phyloP scores from a whole-genome alignment of 177 flowering plant species.

The Vitis hybrid region DNA sequence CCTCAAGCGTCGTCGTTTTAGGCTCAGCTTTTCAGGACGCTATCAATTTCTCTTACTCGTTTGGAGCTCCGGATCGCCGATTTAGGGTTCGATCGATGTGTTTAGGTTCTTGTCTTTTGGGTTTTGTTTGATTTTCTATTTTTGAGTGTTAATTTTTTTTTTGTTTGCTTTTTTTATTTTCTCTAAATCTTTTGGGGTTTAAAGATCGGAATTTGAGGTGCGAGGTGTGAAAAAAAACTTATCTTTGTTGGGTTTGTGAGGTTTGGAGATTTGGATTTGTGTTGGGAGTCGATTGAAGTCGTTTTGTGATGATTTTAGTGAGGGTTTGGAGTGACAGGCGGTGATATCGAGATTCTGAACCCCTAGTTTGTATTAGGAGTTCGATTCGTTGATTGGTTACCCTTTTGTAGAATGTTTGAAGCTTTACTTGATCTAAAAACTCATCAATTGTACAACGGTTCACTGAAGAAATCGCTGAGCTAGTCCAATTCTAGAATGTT shows the following conservation, averaged over 20 bases:
- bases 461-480: constrained; percentile 18
- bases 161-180: not conserved
- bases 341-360: constrained; percentile 4
- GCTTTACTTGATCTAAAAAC: constrained; percentile 27
- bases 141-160: too few relatives aligned
- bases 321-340: not conserved
- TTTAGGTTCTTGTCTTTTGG: constrained; percentile 1
- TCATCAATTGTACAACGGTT: constrained; percentile 15
- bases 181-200: not conserved
- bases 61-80: constrained; percentile 16
- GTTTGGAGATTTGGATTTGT: constrained; percentile 12
- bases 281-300: constrained; percentile 10
- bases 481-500: constrained; percentile 36
- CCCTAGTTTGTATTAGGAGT: constrained; percentile 3
- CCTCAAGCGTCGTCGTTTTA: too few relatives aligned
- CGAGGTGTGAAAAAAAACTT: not conserved
- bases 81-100: constrained; percentile 24
- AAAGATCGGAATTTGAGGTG: constrained; percentile 23
- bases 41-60: not conserved
- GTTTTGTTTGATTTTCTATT: too few relatives aligned
- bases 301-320: not conserved
- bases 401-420: constrained; percentile 17
- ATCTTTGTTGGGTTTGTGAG: constrained; percentile 6
- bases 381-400: constrained; percentile 1
- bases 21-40: too few relatives aligned